Conservation (phyloP, 1,284 basidiomycete genomes). For the Tylopilus sp. region DNA sequence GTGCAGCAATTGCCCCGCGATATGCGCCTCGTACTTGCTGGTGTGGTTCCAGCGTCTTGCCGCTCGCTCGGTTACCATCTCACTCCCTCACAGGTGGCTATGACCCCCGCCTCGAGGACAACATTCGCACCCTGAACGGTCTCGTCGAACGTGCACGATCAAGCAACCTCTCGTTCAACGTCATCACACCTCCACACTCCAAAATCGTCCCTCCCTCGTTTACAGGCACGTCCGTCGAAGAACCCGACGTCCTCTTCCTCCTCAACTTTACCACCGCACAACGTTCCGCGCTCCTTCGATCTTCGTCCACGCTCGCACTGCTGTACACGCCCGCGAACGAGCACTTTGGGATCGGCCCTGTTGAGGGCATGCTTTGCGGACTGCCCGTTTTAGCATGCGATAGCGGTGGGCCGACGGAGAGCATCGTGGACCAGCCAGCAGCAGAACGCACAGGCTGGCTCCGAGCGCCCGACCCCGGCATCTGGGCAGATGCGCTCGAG, state of each 20-base stretch:
- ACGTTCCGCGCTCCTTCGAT: slow-evolving; percentile 69
- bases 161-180: slow-evolving; percentile 49
- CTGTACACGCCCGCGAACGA: slow-evolving; percentile 95
- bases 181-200: slow-evolving; percentile 43
- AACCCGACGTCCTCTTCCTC: slow-evolving; percentile 73
- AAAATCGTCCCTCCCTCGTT: slow-evolving; percentile 38
- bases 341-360: slow-evolving; percentile 95
- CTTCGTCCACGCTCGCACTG: slow-evolving; percentile 62
- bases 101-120: slow-evolving; percentile 67
- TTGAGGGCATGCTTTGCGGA: slow-evolving; percentile 92
- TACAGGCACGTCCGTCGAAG: slow-evolving; percentile 27
- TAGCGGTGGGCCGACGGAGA: slow-evolving; percentile 90
- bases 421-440: slow-evolving; percentile 57
- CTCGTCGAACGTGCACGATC: slow-evolving; percentile 56
- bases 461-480: slow-evolving; percentile 50
- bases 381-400: slow-evolving; percentile 86
- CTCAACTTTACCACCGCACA: slow-evolving; percentile 82
- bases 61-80: neutral
- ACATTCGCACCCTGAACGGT: slow-evolving; percentile 55
- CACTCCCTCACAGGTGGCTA: slow-evolving; percentile 55
- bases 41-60: slow-evolving; percentile 37
- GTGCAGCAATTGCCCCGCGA: slow-evolving; percentile 18
- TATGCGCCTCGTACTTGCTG: slow-evolving; percentile 70
- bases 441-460: slow-evolving; percentile 59
- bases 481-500: slow-evolving; percentile 67